A percentile compares a stretch with the other conserved stretches of the same genome.
Conservation (phyloP, 2,329 filamentous ascomycete genomes). For the Diaporthe vexans region DNA sequence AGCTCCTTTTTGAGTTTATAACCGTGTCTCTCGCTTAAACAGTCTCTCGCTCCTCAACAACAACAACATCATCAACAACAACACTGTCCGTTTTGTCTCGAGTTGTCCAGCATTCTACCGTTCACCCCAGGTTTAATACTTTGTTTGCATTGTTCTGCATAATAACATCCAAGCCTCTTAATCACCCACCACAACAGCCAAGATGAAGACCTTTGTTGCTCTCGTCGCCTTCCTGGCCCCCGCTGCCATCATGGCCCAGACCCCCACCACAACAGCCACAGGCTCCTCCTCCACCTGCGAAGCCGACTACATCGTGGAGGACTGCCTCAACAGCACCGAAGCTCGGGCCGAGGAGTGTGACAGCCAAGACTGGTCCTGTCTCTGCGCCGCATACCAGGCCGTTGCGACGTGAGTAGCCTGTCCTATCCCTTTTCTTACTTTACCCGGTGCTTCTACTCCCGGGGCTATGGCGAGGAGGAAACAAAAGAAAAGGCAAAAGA, state of each 20-base stretch:
- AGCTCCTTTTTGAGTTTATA: conserved; percentile 4
- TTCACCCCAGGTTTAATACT: conserved; percentile 1
- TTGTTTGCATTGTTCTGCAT: conserved; percentile 27
- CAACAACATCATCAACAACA: not conserved
- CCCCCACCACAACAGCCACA: conserved; percentile 52
- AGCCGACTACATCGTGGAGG: conserved; percentile 62
- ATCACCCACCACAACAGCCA: conserved; percentile 13
- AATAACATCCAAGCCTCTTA: conserved; percentile 9
- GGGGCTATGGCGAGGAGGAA: not conserved
- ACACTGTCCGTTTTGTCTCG: conserved; percentile 2
- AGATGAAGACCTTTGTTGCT: conserved; percentile 61
- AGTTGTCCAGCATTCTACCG: conserved; percentile 1
- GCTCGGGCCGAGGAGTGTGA: conserved; percentile 56
- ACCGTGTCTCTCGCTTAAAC: conserved; percentile 27
- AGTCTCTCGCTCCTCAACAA: conserved; percentile 27
- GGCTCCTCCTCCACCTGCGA: conserved; percentile 54
- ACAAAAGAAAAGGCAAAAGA: not conserved
- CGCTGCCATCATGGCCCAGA: conserved; percentile 52
- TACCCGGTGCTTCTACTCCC: too few species aligned
- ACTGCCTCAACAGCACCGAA: conserved; percentile 58
- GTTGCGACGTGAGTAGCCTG: conserved; percentile 60
- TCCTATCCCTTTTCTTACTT: not conserved
- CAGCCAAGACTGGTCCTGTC: conserved; percentile 60
- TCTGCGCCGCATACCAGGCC: conserved; percentile 59
- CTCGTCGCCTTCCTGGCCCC: conserved; percentile 55